Base-by-base conservation (phyloP, 331 rosid genomes). In the Pyrus hybrid region DNA sequence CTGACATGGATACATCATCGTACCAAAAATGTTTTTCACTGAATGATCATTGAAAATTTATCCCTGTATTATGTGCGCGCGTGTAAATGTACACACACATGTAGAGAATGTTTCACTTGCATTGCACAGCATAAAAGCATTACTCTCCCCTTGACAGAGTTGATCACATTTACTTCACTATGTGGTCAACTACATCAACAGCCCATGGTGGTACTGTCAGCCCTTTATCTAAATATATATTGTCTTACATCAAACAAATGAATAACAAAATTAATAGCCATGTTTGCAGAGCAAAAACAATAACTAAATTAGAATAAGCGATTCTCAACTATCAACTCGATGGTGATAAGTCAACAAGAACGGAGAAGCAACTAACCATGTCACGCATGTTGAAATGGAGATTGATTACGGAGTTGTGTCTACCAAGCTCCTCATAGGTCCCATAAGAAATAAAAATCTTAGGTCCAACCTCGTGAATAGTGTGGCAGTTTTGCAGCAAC, bases 401-500 rank as follows among this genome's bases (percentile, higher is more conserved):
- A 87, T 92, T 92, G 63, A 97, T 89, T 84, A 87, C 93, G 23
- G 91, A 87, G 80, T 88, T 81, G 72, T 90, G 96, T 74, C 84
- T 77, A 68, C 86, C 87, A 79, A 87, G 93, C 68, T 95, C 93
- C 76, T 91, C 84, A 72, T 63, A 60, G 83, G 86, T 82, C 71
- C 99, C 99, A 82, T 95, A 91, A 70, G 93, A 87, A 76, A 92
- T 84, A 79, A 86, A 89, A 72, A 92, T 92, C 88, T 91, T 95
- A 67, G 98, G 99, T 63, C 99, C 99, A 68, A 88, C 99, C 22
- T 95, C 98, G 84, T 89, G 99, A 95, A 91, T 89, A 95, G 79
- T 95, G 99, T 70, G 99, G 99, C 89, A 92, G 78, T 81, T 95
- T 95, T 77, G 99, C 98, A 69, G 97, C 98, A 88, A 95, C 98